A percentile compares a stretch with the other conserved stretches of the same genome.
phyloP scores from a whole-genome alignment of 2,329 filamentous ascomycete species.

The Sporothrix curviconia region DNA sequence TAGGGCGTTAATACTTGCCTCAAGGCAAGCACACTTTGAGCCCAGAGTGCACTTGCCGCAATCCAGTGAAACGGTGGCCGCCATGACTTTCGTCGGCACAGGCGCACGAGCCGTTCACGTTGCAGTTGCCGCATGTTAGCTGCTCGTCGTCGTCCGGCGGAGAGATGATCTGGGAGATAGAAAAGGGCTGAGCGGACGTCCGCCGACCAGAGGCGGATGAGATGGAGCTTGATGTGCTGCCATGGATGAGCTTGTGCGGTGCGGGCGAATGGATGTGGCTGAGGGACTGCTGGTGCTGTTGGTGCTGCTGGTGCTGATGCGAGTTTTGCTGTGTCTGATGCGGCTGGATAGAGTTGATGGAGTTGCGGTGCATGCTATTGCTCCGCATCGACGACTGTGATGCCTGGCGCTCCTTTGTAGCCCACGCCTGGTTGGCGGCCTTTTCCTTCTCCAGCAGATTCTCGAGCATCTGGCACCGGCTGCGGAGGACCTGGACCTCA shows the following conservation, averaged over 20 bases:
- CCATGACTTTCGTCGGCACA: slow-evolving; percentile 54
- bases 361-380: slow-evolving; percentile 12
- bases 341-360: slow-evolving; percentile 5
- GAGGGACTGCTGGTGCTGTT: slow-evolving; percentile 10
- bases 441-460: slow-evolving; percentile 53
- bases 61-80: slow-evolving; percentile 45
- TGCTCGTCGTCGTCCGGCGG: slow-evolving; percentile 41
- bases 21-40: slow-evolving; percentile 56
- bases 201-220: slow-evolving; percentile 25
- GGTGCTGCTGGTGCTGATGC: slow-evolving; percentile 9
- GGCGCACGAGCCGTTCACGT: slow-evolving; percentile 45
- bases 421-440: slow-evolving; percentile 19
- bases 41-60: slow-evolving; percentile 61
- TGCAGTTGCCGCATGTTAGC: slow-evolving; percentile 51
- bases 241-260: slow-evolving; percentile 11
- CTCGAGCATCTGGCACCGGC: slow-evolving; percentile 56
- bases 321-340: neutral
- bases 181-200: slow-evolving; percentile 38
- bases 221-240: slow-evolving; percentile 24
- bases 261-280: slow-evolving; percentile 14
- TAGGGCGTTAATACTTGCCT: slow-evolving; percentile 35
- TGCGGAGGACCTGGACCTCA: slow-evolving; percentile 60
- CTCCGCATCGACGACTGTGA: slow-evolving; percentile 11
- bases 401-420: slow-evolving; percentile 15
- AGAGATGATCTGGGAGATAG: slow-evolving; percentile 52